Evolutionary conservation across 1,284 basidiomycete genomes (phyloP).

Genomic region (Xerocomus nothofagi): DNA sequence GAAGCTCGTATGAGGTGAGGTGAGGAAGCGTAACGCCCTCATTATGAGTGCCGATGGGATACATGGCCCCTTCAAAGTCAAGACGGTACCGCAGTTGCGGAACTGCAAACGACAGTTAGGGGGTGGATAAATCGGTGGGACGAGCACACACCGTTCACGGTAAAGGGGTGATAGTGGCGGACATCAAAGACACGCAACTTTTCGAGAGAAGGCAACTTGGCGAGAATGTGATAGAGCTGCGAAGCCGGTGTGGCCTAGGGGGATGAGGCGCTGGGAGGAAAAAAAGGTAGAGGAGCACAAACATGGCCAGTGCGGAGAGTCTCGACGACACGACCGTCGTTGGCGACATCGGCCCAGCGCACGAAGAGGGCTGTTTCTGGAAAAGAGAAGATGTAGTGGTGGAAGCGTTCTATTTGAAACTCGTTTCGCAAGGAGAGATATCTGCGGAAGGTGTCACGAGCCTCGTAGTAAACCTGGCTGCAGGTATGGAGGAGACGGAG

Average conservation of each 20-base stretch:
- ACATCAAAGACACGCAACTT: conserved; percentile 41
- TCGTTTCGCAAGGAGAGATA: conserved; percentile 44
- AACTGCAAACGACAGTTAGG: conserved; percentile 10
- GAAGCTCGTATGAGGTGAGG: conserved; percentile 39
- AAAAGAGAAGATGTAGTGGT: conserved; percentile 22
- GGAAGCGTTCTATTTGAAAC: conserved; percentile 38
- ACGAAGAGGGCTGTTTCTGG: conserved; percentile 26
- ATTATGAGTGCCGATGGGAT: conserved; percentile 22
- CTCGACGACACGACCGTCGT: conserved; percentile 39
- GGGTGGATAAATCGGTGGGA: not conserved
- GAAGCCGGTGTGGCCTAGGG: conserved; percentile 31
- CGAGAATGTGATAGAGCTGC: conserved; percentile 36
- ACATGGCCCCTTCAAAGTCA: conserved; percentile 43
- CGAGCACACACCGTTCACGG: conserved; percentile 9
- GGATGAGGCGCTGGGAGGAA: conserved; percentile 1
- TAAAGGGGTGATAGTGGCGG: conserved; percentile 26
- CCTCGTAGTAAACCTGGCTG: conserved; percentile 36
- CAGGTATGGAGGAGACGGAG: conserved; percentile 35
- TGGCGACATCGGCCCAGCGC: conserved; percentile 41
- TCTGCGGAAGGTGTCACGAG: conserved; percentile 26
- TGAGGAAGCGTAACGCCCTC: conserved; percentile 8
- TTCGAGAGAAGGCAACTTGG: conserved; percentile 33
- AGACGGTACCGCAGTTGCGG: conserved; percentile 27
- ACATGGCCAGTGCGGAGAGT: conserved; percentile 16
- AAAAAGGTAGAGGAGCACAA: conserved; percentile 13